phyloP scores from a whole-genome alignment of 2,329 filamentous ascomycete species.

The Cercospora sp. region DNA sequence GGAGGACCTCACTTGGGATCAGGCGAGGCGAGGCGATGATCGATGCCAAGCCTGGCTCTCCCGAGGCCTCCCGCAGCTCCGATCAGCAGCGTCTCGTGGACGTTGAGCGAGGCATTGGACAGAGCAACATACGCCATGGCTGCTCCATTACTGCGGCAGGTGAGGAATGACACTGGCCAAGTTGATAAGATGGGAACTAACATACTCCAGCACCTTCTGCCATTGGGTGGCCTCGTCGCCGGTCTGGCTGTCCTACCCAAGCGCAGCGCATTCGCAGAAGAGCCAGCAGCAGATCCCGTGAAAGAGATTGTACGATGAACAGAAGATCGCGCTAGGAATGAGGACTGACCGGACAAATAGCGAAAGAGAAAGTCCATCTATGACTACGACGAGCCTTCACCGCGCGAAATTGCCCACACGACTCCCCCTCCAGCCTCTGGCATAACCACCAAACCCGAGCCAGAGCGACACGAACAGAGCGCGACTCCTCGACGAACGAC shows the following conservation, averaged over 20 bases:
- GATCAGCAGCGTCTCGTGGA: neutral
- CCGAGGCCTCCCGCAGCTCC: constrained; percentile 6
- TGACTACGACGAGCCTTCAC: constrained; percentile 53
- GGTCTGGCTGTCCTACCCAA: constrained; percentile 51
- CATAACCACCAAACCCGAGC: constrained; percentile 37
- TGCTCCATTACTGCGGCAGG: constrained; percentile 55
- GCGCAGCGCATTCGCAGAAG: constrained; percentile 52
- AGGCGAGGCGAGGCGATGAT: constrained; percentile 4
- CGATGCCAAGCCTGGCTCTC: constrained; percentile 7
- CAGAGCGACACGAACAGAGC: constrained; percentile 33
- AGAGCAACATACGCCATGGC: constrained; percentile 47
- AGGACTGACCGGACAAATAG: constrained; percentile 24
- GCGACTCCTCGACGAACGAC: constrained; percentile 55
- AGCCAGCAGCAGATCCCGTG: constrained; percentile 36
- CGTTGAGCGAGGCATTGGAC: constrained; percentile 23
- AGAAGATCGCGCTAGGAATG: neutral
- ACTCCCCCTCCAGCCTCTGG: constrained; percentile 41
- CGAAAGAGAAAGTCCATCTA: constrained; percentile 68
- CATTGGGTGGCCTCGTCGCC: constrained; percentile 49
- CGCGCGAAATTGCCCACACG: constrained; percentile 42
- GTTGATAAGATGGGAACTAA: constrained; percentile 17
- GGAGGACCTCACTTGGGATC: constrained; percentile 14
- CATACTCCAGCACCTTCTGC: constrained; percentile 50
- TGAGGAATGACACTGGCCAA: constrained; percentile 34
- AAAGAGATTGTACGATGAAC: constrained; percentile 30